Base-by-base conservation (phyloP, 2,329 filamentous ascomycete species). In the Diaporthe amygdali region DNA sequence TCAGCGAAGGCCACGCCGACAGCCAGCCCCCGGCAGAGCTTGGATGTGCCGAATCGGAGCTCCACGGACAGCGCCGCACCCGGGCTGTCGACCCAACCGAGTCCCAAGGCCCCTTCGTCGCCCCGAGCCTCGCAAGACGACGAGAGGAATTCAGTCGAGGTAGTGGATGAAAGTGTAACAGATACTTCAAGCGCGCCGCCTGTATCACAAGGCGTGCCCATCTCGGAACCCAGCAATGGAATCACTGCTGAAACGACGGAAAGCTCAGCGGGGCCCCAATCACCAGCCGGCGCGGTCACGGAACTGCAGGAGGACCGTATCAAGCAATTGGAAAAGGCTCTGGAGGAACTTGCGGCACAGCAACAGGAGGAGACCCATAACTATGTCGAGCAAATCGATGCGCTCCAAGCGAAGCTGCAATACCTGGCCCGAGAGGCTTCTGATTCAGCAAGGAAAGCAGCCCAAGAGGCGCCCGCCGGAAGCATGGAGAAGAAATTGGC, bases 381-480 rank as follows among this genome's bases (percentile, higher is more conserved):
- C 61, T 94, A 97, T 74, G 88, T 96, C 8, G 96, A 99, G 81
- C 91, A 93, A 44, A 96, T 98, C 69, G 96, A 99, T 83, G 93
- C 95, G 5, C 84, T 99, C 1, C 94, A 98, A 80, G 91, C 94
- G 8, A 98, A 99, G 79, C 84, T 99, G 34, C 92, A 95, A 75
- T 98, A 97, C 77, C 84, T 99, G 15, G 92, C 95, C 2, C 92
- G 92, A 73, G 93, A 95, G 77, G 92, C 93, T 15, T 90, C 93
- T 0, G 92, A 95, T 39, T 87, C 92, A 0, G 94, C 96, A 1
- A 92, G 91, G 77, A 89, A 90, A 75, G 88, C 91, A 8, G 91
- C 90, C 2, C 83, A 87, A n/a, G 84, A 87, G 30, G 90, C 92
- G 0, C 84, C 88, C 2, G 79, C 89, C 0, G 92, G 92, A 7